Evolutionary conservation across 768 basidiomycete species (phyloP), one percentile per base, ranked within the genome.

Genomic region (Trametopsis cervina): DNA sequence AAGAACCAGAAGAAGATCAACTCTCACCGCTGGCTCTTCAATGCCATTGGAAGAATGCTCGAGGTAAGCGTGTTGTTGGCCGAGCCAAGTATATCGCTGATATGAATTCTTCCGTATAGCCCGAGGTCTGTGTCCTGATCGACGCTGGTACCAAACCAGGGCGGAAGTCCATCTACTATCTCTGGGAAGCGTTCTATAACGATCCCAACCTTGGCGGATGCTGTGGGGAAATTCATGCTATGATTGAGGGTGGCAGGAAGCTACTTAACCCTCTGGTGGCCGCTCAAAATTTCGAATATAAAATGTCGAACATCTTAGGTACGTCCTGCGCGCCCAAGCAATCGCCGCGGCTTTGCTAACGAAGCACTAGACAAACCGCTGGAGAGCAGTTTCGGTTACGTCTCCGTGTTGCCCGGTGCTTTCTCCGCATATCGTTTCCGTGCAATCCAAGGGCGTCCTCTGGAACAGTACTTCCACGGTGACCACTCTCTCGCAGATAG

Each of bases 91-190:
- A n/a, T n/a, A n/a, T n/a, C n/a, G n/a, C n/a, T n/a, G n/a, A n/a
- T n/a, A n/a, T n/a, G n/a, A n/a, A n/a, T n/a, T n/a, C n/a, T n/a
- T n/a, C 24, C 37, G 54, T 57, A 7, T 57, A 95, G 80, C 94
- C 94, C 4, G 91, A 96, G 60, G 81, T 85, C 42, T 94, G 92
- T 65, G 85, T 95, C 52, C 76, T 97, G 25, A 78, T 97, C 53
- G 94, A 96, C 63, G 94, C 92, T 4, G 94, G 94, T 53, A 98
- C 94, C 4, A 97, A 96, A 65, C 94, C 94, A 1, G 94, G 92
- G 2, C 90, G 90, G 65, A 94, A 94, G 65, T 89, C 89, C 1
- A 91, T 98, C 59, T 98, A 88, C 66, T 90, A 95, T 62, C 77
- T 95, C 7, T 95, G 92, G 90, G 89, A 91, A 53, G 90, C 88